phyloP scores from a whole-genome alignment of 1,139 yeast genomes.

The Kodamaea suecica region DNA sequence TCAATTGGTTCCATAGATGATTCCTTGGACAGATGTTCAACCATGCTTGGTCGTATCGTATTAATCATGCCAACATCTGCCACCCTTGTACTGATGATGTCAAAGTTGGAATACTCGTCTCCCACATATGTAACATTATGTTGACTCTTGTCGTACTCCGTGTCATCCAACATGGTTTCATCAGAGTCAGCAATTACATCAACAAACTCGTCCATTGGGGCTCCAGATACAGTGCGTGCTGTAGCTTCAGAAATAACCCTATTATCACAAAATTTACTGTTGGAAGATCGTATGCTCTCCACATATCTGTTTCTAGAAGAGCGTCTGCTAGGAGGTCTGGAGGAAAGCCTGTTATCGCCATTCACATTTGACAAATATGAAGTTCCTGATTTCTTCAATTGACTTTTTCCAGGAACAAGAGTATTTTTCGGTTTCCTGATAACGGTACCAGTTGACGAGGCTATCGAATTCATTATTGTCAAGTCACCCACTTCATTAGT shows the following conservation, averaged over 20 bases:
- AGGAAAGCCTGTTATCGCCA: constrained; percentile 29
- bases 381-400: constrained; percentile 25
- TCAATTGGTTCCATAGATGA: constrained; percentile 21
- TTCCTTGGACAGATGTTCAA: constrained; percentile 27
- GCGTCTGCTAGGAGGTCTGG: background rate
- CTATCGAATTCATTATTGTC: constrained; percentile 26
- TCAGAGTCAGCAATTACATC: constrained; percentile 21
- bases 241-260: background rate
- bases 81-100: constrained; percentile 30
- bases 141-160: constrained; percentile 1
- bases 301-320: background rate
- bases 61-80: constrained; percentile 31
- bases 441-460: constrained; percentile 30
- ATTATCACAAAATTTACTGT: constrained; percentile 3
- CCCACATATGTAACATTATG: constrained; percentile 13
- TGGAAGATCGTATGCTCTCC: constrained; percentile 3
- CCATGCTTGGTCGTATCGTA: constrained; percentile 24
- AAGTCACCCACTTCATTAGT: constrained; percentile 26
- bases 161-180: constrained; percentile 22
- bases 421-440: constrained; percentile 21
- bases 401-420: constrained; percentile 15
- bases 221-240: background rate
- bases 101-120: constrained; percentile 29
- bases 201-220: constrained; percentile 15
- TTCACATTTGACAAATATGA: constrained; percentile 18